A percentile compares a stretch with the other conserved stretches of the same genome.
phyloP scores from a whole-genome alignment of 768 basidiomycete genomes.

The Holtermanniella nyarrowii region DNA sequence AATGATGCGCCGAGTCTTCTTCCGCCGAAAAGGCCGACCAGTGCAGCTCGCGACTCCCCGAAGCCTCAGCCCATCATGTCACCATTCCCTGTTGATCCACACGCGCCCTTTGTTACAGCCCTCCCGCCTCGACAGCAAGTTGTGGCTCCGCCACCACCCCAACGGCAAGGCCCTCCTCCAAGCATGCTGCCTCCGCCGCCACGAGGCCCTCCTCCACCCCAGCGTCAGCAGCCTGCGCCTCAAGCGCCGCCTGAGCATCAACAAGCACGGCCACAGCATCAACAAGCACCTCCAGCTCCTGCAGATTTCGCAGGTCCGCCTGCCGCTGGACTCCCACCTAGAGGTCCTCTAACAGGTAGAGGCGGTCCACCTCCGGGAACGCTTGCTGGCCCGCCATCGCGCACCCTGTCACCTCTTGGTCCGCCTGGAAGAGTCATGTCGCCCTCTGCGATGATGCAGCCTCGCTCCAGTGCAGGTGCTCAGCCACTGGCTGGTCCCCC shows the following conservation, averaged over 20 bases:
- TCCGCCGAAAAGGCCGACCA: conserved; percentile 46
- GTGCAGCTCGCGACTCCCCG: conserved; percentile 45
- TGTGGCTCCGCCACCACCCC: conserved; percentile 26
- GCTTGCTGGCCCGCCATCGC: conserved; percentile 34
- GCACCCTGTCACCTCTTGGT: conserved; percentile 31
- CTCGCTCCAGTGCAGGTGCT: conserved; percentile 30
- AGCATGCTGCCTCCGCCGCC: conserved; percentile 37
- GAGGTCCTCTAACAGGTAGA: conserved; percentile 4
- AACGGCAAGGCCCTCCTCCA: conserved; percentile 19
- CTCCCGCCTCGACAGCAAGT: conserved; percentile 10
- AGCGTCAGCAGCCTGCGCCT: conserved; percentile 19
- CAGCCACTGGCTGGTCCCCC: conserved; percentile 26
- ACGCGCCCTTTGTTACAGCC: conserved; percentile 24
- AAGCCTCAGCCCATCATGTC: conserved; percentile 69
- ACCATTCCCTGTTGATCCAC: conserved; percentile 67
- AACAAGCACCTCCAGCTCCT: conserved; percentile 11
- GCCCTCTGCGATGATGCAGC: conserved; percentile 4
- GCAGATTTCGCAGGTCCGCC: no score
- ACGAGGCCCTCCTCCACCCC: conserved; percentile 25
- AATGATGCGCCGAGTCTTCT: conserved; percentile 67
- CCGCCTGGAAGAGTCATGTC: conserved; percentile 17
- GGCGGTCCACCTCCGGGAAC: conserved; percentile 16
- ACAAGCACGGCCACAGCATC: conserved; percentile 24
- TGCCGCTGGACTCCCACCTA: conserved; percentile 9
- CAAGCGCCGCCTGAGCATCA: conserved; percentile 12